phyloP scores from a whole-genome alignment of 1,284 basidiomycete genomes.

The Rhodotorula glutinis region DNA sequence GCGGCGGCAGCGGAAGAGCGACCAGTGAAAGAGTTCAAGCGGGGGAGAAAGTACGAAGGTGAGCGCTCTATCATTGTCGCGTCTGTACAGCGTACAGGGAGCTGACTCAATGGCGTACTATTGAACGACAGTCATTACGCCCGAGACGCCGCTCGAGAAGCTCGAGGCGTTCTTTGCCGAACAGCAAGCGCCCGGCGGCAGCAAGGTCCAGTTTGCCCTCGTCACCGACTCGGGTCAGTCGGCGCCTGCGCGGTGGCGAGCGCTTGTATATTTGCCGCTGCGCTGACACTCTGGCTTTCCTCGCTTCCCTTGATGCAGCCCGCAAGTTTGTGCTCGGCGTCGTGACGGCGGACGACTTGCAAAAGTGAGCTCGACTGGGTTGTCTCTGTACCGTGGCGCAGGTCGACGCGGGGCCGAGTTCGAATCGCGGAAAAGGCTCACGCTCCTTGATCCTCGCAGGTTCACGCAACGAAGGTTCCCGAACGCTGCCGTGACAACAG shows the following conservation, averaged over 20 bases:
- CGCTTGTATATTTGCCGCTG: no score
- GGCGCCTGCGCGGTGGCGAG: no score
- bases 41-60: conserved; percentile 20
- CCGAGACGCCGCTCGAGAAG: conserved; percentile 32
- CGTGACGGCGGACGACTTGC: conserved; percentile 33
- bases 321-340: conserved; percentile 38
- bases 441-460: background rate
- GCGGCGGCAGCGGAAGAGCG: background rate
- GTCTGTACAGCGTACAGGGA: background rate
- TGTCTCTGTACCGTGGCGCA: no score
- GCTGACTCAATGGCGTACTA: background rate
- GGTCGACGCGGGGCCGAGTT: no score
- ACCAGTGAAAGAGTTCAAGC: conserved; percentile 20
- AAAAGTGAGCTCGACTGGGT: conserved; percentile 18
- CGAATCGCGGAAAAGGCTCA: no score
- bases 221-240: conserved; percentile 32
- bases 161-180: conserved; percentile 30
- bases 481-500: background rate
- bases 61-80: background rate
- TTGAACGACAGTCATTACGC: conserved; percentile 29
- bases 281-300: no score
- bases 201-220: conserved; percentile 26
- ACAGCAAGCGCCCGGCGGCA: conserved; percentile 4
- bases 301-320: background rate
- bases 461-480: conserved; percentile 6